Percentiles rank a stretch among this genome's conserved stretches.
Conservation (phyloP, 164 flowering plant species). For the Paratinospora sagittata region DNA sequence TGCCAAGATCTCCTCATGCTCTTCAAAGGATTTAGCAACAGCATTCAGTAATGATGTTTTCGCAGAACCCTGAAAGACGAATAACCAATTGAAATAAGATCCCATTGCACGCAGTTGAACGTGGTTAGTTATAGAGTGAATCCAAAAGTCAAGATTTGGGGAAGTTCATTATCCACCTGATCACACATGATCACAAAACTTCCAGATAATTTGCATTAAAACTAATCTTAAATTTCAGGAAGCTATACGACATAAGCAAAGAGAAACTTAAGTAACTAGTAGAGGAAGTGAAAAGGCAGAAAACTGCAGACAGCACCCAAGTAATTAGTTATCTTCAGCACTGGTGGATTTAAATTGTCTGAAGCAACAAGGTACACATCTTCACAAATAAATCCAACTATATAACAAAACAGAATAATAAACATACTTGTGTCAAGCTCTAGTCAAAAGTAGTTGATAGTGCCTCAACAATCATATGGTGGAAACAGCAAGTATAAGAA, state of each 20-base stretch:
- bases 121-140: not conserved
- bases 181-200: not conserved
- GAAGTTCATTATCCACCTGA: not conserved
- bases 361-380: too few species aligned
- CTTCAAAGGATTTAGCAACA: constrained; percentile 65
- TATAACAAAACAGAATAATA: too few species aligned
- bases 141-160: not conserved
- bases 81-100: not conserved
- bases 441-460: too few species aligned
- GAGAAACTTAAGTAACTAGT: not conserved
- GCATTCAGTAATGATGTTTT: constrained; percentile 71
- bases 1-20: constrained; percentile 50
- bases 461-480: too few species aligned
- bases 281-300: too few species aligned
- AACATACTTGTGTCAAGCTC: too few species aligned
- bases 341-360: too few species aligned
- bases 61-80: constrained; percentile 73
- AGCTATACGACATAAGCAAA: not conserved
- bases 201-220: not conserved
- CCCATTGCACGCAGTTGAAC: constrained; percentile 3
- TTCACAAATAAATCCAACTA: too few species aligned
- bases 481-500: too few species aligned
- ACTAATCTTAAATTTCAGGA: not conserved
- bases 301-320: too few species aligned
- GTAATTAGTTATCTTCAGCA: too few species aligned